Conservation (phyloP, 1,284 basidiomycete genomes). For the Ceratobasidium sp. region DNA sequence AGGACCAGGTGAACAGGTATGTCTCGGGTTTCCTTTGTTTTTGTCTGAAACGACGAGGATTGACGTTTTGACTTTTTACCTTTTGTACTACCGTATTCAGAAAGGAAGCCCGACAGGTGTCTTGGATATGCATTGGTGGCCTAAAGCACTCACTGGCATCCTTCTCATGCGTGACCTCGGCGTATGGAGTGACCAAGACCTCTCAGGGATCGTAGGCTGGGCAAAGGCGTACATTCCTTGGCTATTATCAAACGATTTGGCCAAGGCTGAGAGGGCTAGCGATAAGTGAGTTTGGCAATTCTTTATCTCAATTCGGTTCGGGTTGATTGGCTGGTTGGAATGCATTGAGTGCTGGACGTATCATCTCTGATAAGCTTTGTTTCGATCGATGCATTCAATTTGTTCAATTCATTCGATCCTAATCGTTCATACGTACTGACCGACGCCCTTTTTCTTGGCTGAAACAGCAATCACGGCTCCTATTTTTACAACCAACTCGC, state of each 20-base stretch:
- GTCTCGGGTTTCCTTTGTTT: no score
- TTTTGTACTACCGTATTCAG: no score
- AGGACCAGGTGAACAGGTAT: conserved; percentile 52
- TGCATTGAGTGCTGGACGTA: no score
- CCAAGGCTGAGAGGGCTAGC: conserved; percentile 51
- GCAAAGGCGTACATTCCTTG: conserved; percentile 51
- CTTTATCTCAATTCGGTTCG: neutral
- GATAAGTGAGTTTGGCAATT: conserved; percentile 51
- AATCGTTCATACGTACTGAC: no score
- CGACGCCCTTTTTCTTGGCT: neutral
- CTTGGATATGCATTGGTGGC: conserved; percentile 53
- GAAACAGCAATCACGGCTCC: conserved; percentile 52
- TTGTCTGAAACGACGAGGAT: no score
- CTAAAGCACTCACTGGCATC: conserved; percentile 53
- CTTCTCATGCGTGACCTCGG: conserved; percentile 50
- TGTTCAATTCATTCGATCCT: no score
- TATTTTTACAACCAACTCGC: conserved; percentile 64
- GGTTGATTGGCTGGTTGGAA: neutral
- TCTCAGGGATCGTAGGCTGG: conserved; percentile 51
- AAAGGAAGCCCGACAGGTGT: conserved; percentile 54
- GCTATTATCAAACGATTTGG: conserved; percentile 51
- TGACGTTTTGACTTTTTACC: no score
- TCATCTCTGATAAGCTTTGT: no score
- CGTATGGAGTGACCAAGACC: conserved; percentile 50
- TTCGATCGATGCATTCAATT: no score